Percentiles rank a stretch among this genome's conserved stretches.
phyloP scores from a whole-genome alignment of 2,329 filamentous ascomycete species.

The Stenocarpella maydis region DNA sequence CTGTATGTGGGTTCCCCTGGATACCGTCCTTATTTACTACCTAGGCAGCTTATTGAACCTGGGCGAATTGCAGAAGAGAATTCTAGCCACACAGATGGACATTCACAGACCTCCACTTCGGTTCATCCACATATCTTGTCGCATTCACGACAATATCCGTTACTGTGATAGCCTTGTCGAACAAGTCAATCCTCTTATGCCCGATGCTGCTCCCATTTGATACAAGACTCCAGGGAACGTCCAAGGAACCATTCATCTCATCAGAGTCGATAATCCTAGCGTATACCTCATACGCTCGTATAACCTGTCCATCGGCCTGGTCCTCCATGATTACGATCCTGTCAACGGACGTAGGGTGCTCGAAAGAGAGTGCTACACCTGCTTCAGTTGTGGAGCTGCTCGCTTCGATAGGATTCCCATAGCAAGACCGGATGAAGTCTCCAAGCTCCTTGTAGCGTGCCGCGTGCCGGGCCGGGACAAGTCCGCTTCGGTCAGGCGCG shows the following conservation, averaged over 20 bases:
- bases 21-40: neutral
- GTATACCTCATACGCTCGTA: conserved; percentile 39
- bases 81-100: conserved; percentile 38
- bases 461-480: conserved; percentile 38
- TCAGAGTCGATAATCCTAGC: conserved; percentile 33
- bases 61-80: neutral
- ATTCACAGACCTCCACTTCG: conserved; percentile 39
- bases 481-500: conserved; percentile 39
- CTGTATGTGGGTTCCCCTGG: too few species aligned
- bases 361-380: conserved; percentile 29
- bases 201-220: conserved; percentile 41
- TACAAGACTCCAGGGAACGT: conserved; percentile 37
- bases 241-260: conserved; percentile 33
- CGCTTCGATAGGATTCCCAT: conserved; percentile 5
- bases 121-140: conserved; percentile 38
- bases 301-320: conserved; percentile 40
- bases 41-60: neutral
- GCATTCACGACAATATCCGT: conserved; percentile 39
- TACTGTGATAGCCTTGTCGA: conserved; percentile 35
- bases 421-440: conserved; percentile 37
- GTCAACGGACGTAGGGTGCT: conserved; percentile 36
- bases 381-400: conserved; percentile 3
- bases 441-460: conserved; percentile 40
- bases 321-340: conserved; percentile 42
- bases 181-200: conserved; percentile 41